Evolutionary conservation across 148 eudicot genomes (phyloP), one percentile per base, ranked within the genome.

Genomic region (Nyssa sinensis): DNA sequence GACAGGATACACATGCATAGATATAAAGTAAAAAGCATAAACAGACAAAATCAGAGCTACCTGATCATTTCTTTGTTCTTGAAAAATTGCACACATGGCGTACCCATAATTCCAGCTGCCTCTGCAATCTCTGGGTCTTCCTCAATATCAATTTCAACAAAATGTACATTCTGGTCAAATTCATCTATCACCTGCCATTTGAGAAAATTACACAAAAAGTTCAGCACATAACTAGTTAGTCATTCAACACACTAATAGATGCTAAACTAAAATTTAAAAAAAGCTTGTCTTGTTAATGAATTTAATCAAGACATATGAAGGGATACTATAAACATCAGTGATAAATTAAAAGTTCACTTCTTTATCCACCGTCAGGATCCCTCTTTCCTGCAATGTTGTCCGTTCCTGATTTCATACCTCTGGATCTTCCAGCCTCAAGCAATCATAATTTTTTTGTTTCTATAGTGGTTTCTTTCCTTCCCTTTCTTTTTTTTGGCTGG

Each of bases 81-180:
- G 89, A 95, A 95, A 73, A 92, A 95, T 71, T 95, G 98, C 57
- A 95, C 96, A 76, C 98, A 95, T 30, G 98, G 98, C 28, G 98
- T 95, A 35, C 98, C 98, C 98, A 95, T 95, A 49, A 95, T 92
- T 73, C 89, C 96, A 75, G 98, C 98, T 34, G 98, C 98, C 85
- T 95, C 97, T 12, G 98, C 98, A 75, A 95, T 82, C 86, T 95
- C 97, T 34, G 81, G 97, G 82, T 95, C 98, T 83, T 92, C 98
- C 83, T 89, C 94, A 39, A 92, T 95, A 79, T 95, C 97, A 66
- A 95, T 95, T 83, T 95, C 98, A 74, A 95, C 90, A 41, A 89
- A 85, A 77, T 95, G 97, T 61, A 95, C 94, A 77, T 83, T 79
- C 86, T 95, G 81, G 70, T 89, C 87, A 63, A 72, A 95, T 84